Evolutionary conservation across 306 rosid species (phyloP), one percentile per base, ranked within the genome.

Genomic region (Quercus variabilis): DNA sequence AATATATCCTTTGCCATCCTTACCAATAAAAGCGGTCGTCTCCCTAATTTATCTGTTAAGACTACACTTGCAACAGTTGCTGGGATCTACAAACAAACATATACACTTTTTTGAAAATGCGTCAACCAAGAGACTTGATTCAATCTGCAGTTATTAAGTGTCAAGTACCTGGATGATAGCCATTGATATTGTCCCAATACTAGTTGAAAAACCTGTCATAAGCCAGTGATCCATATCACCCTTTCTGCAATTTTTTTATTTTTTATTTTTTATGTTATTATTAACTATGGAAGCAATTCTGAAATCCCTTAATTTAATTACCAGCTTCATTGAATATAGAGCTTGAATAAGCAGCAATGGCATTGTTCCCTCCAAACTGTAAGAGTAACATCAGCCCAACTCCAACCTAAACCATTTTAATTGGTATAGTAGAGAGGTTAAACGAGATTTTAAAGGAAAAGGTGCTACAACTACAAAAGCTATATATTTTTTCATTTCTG

Each of bases 361-460:
- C 94, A 67, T 86, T 88, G 75, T 87, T 85, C 63, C 97, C 98
- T 87, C 97, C 97, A 56, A 92, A 92, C 78, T 94, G 97, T 82
- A 91, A 90, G n/a, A 92, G 82, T 63, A 86, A 83, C 97, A 92
- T 94, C 78, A 94, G 83, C 72, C 98, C 98, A 3, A 91, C 91
- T 81, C 94, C 97, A 28, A 90, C 94, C 97, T 94, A 83, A 26
- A 58, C 80, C 52, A 81, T 79, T 69, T 81, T 72, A 21, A 19
- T 4, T 20, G 59, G 33, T 33, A 73, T 70, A 3, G 76, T 21
- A 31, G 38, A 82, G 41, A 25, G 52, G 58, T 64, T 68, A 52
- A 23, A 80, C 77, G 62, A 55, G 71, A 8, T 59, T 41, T 38
- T 68, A 64, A 41, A 54, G 17, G 21, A 76, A 49, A 28, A n/a